These are phyloP conservation scores for Staphylotrichum tortipilum DNA, from an alignment of 495 filamentous ascomycete species.

Conservation along the genomic window DNA sequence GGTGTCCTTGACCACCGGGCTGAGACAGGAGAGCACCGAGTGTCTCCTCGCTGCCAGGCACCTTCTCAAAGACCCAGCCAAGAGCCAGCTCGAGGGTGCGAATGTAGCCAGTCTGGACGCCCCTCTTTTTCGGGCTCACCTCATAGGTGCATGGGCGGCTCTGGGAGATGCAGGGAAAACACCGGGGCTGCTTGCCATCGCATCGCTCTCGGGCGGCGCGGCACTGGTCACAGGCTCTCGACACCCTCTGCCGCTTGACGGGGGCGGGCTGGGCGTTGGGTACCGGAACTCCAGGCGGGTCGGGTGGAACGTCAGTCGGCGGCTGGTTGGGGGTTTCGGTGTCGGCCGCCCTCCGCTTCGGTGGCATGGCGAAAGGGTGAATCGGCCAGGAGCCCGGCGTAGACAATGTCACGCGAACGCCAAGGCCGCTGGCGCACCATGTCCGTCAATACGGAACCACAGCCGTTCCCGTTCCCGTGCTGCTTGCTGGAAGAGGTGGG, in stretches of 20 bases:
- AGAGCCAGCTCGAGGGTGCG: conserved; percentile 47
- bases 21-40: conserved; percentile 23
- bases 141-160: conserved; percentile 58
- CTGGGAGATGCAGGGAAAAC: conserved; percentile 54
- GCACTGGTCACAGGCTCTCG: conserved; percentile 60
- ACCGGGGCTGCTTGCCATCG: conserved; percentile 54
- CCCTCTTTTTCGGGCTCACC: conserved; percentile 62
- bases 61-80: conserved; percentile 29
- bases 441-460: conserved; percentile 1
- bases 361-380: conserved; percentile 11
- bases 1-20: conserved; percentile 15
- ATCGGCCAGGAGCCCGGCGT: background rate
- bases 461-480: too few relatives aligned
- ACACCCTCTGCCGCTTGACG: conserved; percentile 52
- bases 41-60: conserved; percentile 23
- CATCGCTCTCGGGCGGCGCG: conserved; percentile 58
- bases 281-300: background rate
- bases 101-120: conserved; percentile 57
- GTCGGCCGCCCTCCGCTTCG: conserved; percentile 17
- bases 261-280: conserved; percentile 6
- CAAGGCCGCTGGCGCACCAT: conserved; percentile 2
- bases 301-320: background rate
- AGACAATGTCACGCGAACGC: background rate
- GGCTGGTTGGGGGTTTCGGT: conserved; percentile 2
- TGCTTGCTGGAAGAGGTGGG: too few relatives aligned